phyloP scores from a whole-genome alignment of 202 grass and related monocot genomes.

The Panicum virgatum region DNA sequence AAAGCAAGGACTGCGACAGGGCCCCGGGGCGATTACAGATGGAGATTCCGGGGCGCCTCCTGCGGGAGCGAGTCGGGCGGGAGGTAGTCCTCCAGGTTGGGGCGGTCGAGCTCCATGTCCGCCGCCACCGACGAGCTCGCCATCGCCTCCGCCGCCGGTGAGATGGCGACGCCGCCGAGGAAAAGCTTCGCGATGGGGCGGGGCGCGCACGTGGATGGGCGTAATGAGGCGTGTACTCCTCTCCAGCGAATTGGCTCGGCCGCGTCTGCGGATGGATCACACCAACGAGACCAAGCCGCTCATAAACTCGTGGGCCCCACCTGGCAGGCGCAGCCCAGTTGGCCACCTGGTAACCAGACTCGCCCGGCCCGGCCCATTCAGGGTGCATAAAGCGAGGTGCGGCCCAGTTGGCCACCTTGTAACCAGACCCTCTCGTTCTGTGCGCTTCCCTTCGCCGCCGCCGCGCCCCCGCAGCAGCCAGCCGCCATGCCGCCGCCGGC shows the following conservation, averaged over 20 bases:
- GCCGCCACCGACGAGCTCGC: conserved; percentile 53
- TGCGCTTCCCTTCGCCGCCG: background rate
- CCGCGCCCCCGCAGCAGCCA: background rate
- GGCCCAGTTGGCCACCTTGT: too few relatives aligned
- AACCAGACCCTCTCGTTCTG: too few relatives aligned
- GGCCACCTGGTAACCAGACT: background rate
- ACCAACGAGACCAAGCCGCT: conserved; percentile 2
- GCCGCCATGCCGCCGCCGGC: conserved; percentile 60
- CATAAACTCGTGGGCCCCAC: conserved; percentile 25
- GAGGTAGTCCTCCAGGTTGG: conserved; percentile 92
- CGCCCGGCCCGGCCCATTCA: background rate
- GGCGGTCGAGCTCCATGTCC: conserved; percentile 80
- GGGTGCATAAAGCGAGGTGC: background rate
- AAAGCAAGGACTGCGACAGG: background rate
- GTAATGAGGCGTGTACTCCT: conserved; percentile 23
- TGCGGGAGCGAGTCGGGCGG: conserved; percentile 64
- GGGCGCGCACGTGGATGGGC: conserved; percentile 23
- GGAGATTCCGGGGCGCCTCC: conserved; percentile 56
- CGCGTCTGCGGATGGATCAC: conserved; percentile 6
- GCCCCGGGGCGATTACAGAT: conserved; percentile 42
- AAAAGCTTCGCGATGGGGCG: conserved; percentile 20
- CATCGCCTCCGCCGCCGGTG: conserved; percentile 39
- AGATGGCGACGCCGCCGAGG: conserved; percentile 33
- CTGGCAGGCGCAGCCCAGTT: background rate
- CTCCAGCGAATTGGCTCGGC: conserved; percentile 18